Conservation (phyloP, 257 asterid genomes). For the Plantago ovata region DNA sequence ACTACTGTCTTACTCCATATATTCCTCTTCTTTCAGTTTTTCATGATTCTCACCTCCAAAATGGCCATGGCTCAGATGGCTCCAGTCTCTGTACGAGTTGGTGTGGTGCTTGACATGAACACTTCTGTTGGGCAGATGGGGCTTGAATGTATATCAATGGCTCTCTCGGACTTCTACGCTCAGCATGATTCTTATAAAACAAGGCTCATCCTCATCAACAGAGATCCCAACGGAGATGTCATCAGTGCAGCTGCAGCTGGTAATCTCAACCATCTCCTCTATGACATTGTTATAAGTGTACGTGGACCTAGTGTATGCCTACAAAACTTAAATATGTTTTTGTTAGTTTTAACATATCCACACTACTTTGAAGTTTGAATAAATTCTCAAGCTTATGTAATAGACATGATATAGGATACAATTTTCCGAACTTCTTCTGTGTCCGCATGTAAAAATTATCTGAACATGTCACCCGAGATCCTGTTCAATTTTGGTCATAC, state of each 20-base stretch:
- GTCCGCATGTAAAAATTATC: too few species aligned
- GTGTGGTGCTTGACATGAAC: conserved; percentile 48
- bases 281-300: neutral
- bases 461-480: too few species aligned
- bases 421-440: too few species aligned
- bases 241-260: conserved; percentile 57
- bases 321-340: neutral
- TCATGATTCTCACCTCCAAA: neutral
- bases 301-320: neutral
- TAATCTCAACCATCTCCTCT: neutral
- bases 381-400: too few species aligned
- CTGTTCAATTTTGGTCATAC: too few species aligned
- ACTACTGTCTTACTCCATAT: neutral
- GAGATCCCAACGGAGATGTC: conserved; percentile 35
- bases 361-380: too few species aligned
- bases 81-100: conserved; percentile 31
- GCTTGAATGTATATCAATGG: conserved; percentile 41
- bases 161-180: conserved; percentile 42
- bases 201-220: conserved; percentile 25
- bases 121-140: conserved; percentile 29
- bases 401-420: too few species aligned
- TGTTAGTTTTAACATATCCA: too few species aligned
- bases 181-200: conserved; percentile 27
- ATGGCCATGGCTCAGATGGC: conserved; percentile 20
- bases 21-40: neutral